Evolutionary conservation across 495 filamentous ascomycete species (phyloP), one percentile per base, ranked within the genome.

Genomic region (Hyaloscypha finlandica): DNA sequence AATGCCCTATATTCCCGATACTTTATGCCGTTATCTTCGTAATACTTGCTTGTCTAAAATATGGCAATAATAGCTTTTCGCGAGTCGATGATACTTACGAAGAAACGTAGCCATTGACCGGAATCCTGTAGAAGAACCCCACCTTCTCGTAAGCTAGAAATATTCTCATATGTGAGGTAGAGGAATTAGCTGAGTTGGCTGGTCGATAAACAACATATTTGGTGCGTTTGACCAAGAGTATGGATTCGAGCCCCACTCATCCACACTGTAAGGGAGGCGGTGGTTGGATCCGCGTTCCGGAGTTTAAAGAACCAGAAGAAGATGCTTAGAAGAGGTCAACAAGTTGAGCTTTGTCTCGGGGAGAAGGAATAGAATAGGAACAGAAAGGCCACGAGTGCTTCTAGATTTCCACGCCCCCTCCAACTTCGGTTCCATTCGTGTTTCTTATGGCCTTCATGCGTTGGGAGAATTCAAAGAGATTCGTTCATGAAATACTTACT

Each of bases 221-320:
- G 77, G 79, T 58, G 74, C 79, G 64, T 85, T 88, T 69, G 77
- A 81, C 86, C 82, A 89, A 9, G 80, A 84, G 74, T 84, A 88
- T 19, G 84, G 83, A 72, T 88, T 88, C 1, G 22, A 31, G 73
- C 77, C 51, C 82, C 81, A 63, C 80, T 70, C 19, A 87, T 81
- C 86, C 86, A 90, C 19, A 89, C 81, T 0, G 87, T 88, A 45
- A 88, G 68, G 0, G 84, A 85, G n/a, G 85, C 86, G 59, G 74
- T 76, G 29, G 73, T 65, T 0, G 87, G 86, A 65, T 88, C 79
- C 9, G 67, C 57, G 65, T 84, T 81, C 64, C 87, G 78, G 5
- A 85, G 77, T 71, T 89, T 86, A 67, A 89, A 89, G 70, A 88
- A 88, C 85, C 85, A 88, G 75, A 81, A 90, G 77, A 89, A 90